phyloP scores from a whole-genome alignment of 179 eudicot genomes.

The Corrigiola litoralis region DNA sequence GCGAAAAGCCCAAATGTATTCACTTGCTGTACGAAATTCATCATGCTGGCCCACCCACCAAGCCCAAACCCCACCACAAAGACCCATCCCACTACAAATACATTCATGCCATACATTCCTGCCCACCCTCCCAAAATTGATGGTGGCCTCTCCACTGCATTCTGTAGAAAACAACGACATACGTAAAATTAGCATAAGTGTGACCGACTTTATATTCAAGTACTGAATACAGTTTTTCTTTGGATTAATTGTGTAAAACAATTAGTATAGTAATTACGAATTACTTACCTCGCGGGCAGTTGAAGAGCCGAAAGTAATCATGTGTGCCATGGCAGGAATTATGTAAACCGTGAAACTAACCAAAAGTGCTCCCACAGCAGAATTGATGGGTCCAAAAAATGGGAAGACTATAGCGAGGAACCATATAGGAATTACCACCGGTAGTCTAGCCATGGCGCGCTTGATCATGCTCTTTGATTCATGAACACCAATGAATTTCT shows the following conservation, averaged over 20 bases:
- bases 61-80: slow-evolving; percentile 79
- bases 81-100: slow-evolving; percentile 85
- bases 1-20: slow-evolving; percentile 81
- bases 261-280: too few relatives aligned
- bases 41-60: slow-evolving; percentile 94
- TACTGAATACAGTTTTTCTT: too few relatives aligned
- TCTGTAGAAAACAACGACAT: slow-evolving; percentile 31
- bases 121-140: slow-evolving; percentile 69
- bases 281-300: slow-evolving; percentile 65
- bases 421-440: slow-evolving; percentile 87
- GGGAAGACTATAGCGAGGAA: slow-evolving; percentile 83
- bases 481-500: slow-evolving; percentile 69
- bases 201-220: not conserved
- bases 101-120: slow-evolving; percentile 53
- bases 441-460: slow-evolving; percentile 66
- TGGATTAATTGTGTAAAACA: too few relatives aligned
- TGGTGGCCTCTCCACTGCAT: slow-evolving; percentile 82
- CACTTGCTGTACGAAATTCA: slow-evolving; percentile 67
- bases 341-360: slow-evolving; percentile 95
- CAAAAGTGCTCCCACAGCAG: slow-evolving; percentile 76
- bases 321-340: slow-evolving; percentile 81
- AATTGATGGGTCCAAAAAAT: slow-evolving; percentile 91
- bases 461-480: slow-evolving; percentile 57
- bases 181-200: not conserved
- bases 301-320: slow-evolving; percentile 64